These are phyloP conservation scores for Nakazawaea holstii DNA, from an alignment of 805 yeast species.

Conservation along the genomic window DNA sequence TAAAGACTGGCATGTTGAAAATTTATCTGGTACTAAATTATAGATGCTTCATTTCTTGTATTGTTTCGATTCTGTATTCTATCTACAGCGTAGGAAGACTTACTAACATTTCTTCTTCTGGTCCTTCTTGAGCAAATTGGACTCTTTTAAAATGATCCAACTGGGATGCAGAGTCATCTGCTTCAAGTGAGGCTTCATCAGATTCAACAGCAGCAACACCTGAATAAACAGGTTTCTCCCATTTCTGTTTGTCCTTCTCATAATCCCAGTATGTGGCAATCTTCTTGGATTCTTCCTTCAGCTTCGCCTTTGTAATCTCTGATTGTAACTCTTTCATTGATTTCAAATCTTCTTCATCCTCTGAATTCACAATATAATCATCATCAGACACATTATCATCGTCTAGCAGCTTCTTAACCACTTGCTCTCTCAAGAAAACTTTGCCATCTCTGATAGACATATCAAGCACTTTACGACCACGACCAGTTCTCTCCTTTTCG, in stretches of 20 bases:
- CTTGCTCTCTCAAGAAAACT: slow-evolving; percentile 56
- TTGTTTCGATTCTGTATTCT: background rate
- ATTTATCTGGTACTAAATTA: background rate
- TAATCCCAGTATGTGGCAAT: slow-evolving; percentile 53
- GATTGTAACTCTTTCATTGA: slow-evolving; percentile 28
- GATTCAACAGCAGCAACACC: slow-evolving; percentile 7
- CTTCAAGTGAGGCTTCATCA: background rate
- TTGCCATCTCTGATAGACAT: slow-evolving; percentile 80
- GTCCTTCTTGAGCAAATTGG: background rate
- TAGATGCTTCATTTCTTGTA: background rate
- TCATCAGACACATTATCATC: slow-evolving; percentile 26
- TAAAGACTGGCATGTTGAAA: slow-evolving; percentile 11
- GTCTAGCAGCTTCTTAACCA: slow-evolving; percentile 14
- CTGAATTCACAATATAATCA: slow-evolving; percentile 24
- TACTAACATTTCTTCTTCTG: slow-evolving; percentile 15
- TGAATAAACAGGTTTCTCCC: slow-evolving; percentile 38
- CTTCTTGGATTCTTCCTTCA: slow-evolving; percentile 26
- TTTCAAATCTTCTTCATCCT: slow-evolving; percentile 32
- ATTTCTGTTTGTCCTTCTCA: slow-evolving; percentile 45
- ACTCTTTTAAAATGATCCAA: slow-evolving; percentile 1
- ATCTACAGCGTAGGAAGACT: slow-evolving; percentile 16
- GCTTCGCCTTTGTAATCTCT: slow-evolving; percentile 26
- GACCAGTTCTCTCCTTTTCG: slow-evolving; percentile 58
- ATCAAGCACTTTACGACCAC: slow-evolving; percentile 70
- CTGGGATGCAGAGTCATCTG: background rate